These are phyloP conservation scores for Panus rudis DNA, from an alignment of 768 basidiomycete genomes.

Conservation along the genomic window DNA sequence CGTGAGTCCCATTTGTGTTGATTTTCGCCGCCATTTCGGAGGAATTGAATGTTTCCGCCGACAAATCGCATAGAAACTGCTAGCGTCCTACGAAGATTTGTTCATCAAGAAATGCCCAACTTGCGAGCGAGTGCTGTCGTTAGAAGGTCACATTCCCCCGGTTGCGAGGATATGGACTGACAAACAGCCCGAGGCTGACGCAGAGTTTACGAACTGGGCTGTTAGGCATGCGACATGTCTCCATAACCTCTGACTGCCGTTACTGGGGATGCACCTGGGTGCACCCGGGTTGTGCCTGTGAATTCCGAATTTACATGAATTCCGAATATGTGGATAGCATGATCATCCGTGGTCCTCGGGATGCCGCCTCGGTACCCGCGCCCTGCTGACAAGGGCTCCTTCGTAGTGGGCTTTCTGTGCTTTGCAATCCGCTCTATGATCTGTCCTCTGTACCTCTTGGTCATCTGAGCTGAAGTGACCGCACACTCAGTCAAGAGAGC, in stretches of 20 bases:
- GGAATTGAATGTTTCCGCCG: background rate
- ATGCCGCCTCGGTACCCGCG: too few species aligned
- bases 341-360: too few species aligned
- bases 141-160: constrained; percentile 66
- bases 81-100: constrained; percentile 50
- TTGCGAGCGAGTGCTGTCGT: constrained; percentile 61
- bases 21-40: background rate
- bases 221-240: constrained; percentile 44
- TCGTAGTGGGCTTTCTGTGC: too few species aligned
- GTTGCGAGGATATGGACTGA: constrained; percentile 52
- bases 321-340: too few species aligned
- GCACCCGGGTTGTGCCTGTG: constrained; percentile 2
- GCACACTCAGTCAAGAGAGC: too few species aligned
- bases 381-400: too few species aligned
- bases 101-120: constrained; percentile 54
- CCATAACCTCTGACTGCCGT: too few species aligned
- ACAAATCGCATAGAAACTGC: constrained; percentile 31
- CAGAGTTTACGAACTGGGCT: constrained; percentile 45
- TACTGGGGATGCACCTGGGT: too few species aligned
- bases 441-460: too few species aligned
- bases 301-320: constrained; percentile 9
- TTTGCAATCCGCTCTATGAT: too few species aligned
- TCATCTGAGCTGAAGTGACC: too few species aligned
- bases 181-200: constrained; percentile 22
- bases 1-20: constrained; percentile 33